Base-by-base conservation (phyloP, 805 yeast species). In the Wickerhamiella cacticola region DNA sequence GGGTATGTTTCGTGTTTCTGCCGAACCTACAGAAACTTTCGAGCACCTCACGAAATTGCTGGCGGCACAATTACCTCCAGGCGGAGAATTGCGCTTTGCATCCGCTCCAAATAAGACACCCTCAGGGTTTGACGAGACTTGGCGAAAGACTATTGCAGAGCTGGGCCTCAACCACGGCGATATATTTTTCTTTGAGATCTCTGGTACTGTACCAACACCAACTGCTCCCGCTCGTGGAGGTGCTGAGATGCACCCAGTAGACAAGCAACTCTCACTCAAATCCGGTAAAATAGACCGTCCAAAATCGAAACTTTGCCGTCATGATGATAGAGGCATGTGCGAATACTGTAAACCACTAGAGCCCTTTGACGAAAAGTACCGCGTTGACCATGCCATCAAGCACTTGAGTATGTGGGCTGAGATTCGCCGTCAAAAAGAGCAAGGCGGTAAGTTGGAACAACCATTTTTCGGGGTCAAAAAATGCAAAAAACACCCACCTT, bases 271-370 rank as follows among this genome's bases (percentile, higher is more conserved):
- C 28, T 88, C 81, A 45, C 69, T 68, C 24, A 72, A 75, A 48
- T 73, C 75, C 39, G 99, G 98, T 0, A 67, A 82, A 48, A 85
- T 92, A 48, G 64, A 71, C 24, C 72, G 98, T 28, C 64, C 68
- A 31, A 72, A 69, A 53, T 75, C 85, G 1, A 50, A 58, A 19
- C 67, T 87, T 52, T 89, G 98, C 64, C 75, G 80, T 51, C 98
- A 92, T 62, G 82, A 89, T 2, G 89, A 80, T 33, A 81, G 80
- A 56, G 99, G 97, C 1, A 92, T 92, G 97, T 92, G 98, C 64
- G 98, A 92, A 59, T 86, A 87, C 61, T 92, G 97, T 63, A 78
- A 94, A 28, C 96, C 97, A 0, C 67, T 92, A 46, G 96, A 95
- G 29, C 97, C 98, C 2, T 92, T 89, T 85, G 96, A 92, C 63